Evolutionary conservation across 805 yeast genomes (phyloP).

Genomic region (Yarrowia sp.): DNA sequence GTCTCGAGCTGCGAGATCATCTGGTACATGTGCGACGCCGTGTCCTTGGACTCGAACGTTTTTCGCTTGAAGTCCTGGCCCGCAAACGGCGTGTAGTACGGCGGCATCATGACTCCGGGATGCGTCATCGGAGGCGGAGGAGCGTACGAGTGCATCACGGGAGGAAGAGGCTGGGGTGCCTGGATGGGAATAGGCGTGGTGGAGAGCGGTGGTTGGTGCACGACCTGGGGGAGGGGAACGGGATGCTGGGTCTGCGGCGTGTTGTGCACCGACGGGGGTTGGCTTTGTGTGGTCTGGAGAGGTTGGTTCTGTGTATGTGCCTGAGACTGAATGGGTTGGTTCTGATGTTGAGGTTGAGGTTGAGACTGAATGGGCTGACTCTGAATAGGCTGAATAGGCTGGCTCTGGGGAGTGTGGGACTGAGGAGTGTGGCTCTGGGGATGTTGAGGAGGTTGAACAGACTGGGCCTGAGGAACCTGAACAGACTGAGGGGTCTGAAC

Average conservation of each 20-base stretch:
- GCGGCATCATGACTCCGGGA: slow-evolving; percentile 19
- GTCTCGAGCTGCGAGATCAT: slow-evolving; percentile 20
- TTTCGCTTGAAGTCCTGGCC: slow-evolving; percentile 11
- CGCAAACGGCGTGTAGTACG: slow-evolving; percentile 12
- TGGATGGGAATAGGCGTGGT: neutral
- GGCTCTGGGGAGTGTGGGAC: no score
- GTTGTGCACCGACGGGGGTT: no score
- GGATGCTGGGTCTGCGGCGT: neutral
- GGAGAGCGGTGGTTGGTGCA: neutral
- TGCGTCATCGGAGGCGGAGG: no score
- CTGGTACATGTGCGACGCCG: slow-evolving; percentile 26
- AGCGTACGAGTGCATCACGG: no score
- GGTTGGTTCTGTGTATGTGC: no score
- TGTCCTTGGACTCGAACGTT: slow-evolving; percentile 19
- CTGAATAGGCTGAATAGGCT: no score
- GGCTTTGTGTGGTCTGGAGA: no score
- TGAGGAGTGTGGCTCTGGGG: no score
- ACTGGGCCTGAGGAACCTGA: no score
- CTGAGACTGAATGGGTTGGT: no score
- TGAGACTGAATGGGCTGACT: neutral
- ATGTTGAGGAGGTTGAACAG: neutral
- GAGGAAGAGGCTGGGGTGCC: neutral
- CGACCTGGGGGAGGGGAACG: neutral
- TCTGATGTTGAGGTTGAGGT: neutral
- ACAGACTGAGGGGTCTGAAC: no score